phyloP scores from a whole-genome alignment of 306 rosid genomes.

The Trichosanthes truncata region DNA sequence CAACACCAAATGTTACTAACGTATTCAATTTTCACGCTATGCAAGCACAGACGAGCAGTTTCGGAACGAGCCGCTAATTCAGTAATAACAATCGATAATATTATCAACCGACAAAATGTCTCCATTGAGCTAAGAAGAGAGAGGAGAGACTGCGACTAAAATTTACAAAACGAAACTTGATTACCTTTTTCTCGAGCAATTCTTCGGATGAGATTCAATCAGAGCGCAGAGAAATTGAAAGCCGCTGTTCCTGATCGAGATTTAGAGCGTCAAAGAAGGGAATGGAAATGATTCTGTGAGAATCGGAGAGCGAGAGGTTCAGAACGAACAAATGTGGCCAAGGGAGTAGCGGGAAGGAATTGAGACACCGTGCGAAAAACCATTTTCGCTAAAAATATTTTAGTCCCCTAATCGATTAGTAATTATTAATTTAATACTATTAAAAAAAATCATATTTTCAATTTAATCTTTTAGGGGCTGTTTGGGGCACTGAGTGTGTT shows the following conservation, averaged over 20 bases:
- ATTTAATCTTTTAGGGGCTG: too few species aligned
- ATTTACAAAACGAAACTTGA: neutral
- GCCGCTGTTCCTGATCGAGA: neutral
- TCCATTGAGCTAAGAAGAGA: neutral
- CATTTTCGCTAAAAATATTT: neutral
- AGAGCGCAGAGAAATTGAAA: neutral
- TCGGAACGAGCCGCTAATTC: neutral
- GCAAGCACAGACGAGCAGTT: neutral
- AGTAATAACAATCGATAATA: neutral
- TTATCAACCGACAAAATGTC: neutral
- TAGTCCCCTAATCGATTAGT: too few species aligned
- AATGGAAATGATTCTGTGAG: neutral
- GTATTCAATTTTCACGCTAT: neutral
- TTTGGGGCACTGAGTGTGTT: too few species aligned
- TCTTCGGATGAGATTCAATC: neutral
- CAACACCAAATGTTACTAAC: neutral
- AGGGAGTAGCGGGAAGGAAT: neutral
- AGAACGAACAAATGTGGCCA: neutral
- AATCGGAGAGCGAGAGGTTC: neutral
- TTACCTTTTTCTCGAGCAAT: neutral
- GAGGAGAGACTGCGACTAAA: neutral
- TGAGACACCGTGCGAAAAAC: neutral
- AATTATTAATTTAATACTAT: too few species aligned
- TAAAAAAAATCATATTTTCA: too few species aligned
- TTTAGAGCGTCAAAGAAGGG: neutral